These are phyloP conservation scores for Cerrena zonata DNA, from an alignment of 1,284 basidiomycete genomes.

Conservation along the genomic window DNA sequence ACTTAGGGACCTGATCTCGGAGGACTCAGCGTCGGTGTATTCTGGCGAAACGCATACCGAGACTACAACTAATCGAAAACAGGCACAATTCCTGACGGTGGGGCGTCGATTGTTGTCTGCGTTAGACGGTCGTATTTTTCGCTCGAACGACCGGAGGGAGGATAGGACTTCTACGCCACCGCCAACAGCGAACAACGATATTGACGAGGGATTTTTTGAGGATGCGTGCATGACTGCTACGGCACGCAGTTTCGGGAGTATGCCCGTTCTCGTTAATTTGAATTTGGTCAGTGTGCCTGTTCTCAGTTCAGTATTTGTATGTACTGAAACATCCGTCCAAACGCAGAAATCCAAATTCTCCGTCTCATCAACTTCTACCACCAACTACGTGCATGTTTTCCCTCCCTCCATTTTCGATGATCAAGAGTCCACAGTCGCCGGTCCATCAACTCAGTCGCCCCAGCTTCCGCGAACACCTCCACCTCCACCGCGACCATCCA, in stretches of 20 bases:
- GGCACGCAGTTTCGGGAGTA: constrained; percentile 16
- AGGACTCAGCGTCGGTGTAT: neutral
- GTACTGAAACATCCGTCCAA: neutral
- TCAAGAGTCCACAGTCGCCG: constrained; percentile 5
- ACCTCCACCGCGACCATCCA: too few relatives aligned
- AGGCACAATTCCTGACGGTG: constrained; percentile 4
- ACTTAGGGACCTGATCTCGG: constrained; percentile 9
- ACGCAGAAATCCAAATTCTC: constrained; percentile 45
- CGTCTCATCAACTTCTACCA: constrained; percentile 46
- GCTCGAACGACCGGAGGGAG: constrained; percentile 2
- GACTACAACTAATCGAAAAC: neutral
- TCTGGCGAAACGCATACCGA: neutral
- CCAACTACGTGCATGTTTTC: constrained; percentile 34
- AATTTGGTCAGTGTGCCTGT: constrained; percentile 22
- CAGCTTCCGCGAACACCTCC: too few relatives aligned
- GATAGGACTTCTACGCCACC: constrained; percentile 5
- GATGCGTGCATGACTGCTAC: constrained; percentile 21
- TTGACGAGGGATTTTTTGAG: constrained; percentile 28
- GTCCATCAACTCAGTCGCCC: too few relatives aligned
- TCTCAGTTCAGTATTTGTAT: neutral
- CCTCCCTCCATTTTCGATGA: constrained; percentile 15
- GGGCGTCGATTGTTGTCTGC: constrained; percentile 10
- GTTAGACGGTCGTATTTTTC: constrained; percentile 10
- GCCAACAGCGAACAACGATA: constrained; percentile 6
- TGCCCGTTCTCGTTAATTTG: constrained; percentile 28